A percentile compares a stretch with the other conserved stretches of the same genome.
Conservation (phyloP, 345 rosid genomes). For the Brassica cretica region DNA sequence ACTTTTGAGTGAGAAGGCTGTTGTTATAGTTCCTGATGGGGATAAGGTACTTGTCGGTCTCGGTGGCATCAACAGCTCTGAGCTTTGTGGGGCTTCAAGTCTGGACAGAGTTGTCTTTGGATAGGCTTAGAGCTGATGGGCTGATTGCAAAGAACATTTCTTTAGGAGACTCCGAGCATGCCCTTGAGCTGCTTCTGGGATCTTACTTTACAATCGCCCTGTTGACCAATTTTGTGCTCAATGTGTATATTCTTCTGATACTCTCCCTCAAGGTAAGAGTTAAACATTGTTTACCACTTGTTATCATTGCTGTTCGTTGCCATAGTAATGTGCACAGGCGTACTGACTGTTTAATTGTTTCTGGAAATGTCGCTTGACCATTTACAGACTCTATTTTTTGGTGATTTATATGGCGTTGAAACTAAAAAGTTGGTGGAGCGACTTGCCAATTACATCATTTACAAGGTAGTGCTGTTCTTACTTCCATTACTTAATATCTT, state of each 20-base stretch:
- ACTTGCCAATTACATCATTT: constrained; percentile 88
- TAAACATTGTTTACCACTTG: no score
- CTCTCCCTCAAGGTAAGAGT: background rate
- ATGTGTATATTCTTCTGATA: background rate
- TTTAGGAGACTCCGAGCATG: constrained; percentile 52
- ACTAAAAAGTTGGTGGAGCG: constrained; percentile 79
- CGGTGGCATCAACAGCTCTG: constrained; percentile 63
- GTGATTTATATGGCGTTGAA: constrained; percentile 75
- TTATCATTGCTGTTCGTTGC: background rate
- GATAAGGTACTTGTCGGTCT: constrained; percentile 59
- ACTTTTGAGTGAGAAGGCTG: constrained; percentile 40
- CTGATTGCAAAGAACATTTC: constrained; percentile 48
- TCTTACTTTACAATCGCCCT: constrained; percentile 51
- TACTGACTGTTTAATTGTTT: background rate
- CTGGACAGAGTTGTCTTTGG: constrained; percentile 72
- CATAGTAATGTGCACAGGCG: background rate
- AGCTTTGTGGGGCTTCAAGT: constrained; percentile 72
- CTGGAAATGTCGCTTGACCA: constrained; percentile 5
- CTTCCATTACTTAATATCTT: constrained; percentile 5
- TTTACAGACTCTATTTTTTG: constrained; percentile 85
- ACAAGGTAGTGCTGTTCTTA: constrained; percentile 65
- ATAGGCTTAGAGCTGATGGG: constrained; percentile 59
- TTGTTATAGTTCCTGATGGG: constrained; percentile 56
- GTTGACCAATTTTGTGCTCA: background rate
- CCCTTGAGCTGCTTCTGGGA: constrained; percentile 58